phyloP scores from a whole-genome alignment of 352 stramenopile genomes.

The Phytophthora cactorum region DNA sequence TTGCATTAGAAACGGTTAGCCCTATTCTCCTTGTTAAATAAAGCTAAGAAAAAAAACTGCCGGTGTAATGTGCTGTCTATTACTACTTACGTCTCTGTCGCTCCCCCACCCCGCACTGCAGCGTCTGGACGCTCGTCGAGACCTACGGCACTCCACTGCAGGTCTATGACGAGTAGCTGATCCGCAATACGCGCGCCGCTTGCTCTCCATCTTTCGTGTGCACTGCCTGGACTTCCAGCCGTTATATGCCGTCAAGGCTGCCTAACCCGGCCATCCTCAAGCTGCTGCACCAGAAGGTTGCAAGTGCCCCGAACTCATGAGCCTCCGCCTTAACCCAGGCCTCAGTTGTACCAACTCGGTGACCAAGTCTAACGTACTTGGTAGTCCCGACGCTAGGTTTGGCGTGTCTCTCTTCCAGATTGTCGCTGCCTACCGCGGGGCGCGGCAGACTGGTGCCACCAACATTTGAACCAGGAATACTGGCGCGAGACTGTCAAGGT shows the following conservation, averaged over 20 bases:
- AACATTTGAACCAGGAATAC: slow-evolving; percentile 90
- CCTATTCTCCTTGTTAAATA: too few species aligned
- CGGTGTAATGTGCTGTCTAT: too few species aligned
- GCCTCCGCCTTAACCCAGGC: slow-evolving; percentile 88
- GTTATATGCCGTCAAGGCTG: slow-evolving; percentile 90
- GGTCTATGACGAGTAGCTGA: slow-evolving; percentile 88
- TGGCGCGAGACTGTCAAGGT: slow-evolving; percentile 89
- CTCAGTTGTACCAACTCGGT: too few species aligned
- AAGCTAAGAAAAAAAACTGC: too few species aligned
- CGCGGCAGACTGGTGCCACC: slow-evolving; percentile 79
- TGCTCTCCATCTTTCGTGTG: slow-evolving; percentile 73
- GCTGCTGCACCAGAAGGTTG: slow-evolving; percentile 78
- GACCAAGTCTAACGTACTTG: slow-evolving; percentile 90
- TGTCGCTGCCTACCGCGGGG: slow-evolving; percentile 85
- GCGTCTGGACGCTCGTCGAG: slow-evolving; percentile 70
- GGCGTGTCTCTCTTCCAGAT: slow-evolving; percentile 83
- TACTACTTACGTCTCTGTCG: slow-evolving; percentile 70
- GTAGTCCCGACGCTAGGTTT: slow-evolving; percentile 90
- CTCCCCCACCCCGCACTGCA: slow-evolving; percentile 47
- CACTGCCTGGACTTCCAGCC: slow-evolving; percentile 88
- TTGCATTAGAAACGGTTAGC: too few species aligned
- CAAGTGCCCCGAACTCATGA: slow-evolving; percentile 85
- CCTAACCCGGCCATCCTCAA: slow-evolving; percentile 90
- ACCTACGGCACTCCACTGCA: slow-evolving; percentile 88
- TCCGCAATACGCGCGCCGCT: slow-evolving; percentile 71